Conservation (phyloP, 176 grass and related monocot genomes). For the Oryza rufipogon region DNA sequence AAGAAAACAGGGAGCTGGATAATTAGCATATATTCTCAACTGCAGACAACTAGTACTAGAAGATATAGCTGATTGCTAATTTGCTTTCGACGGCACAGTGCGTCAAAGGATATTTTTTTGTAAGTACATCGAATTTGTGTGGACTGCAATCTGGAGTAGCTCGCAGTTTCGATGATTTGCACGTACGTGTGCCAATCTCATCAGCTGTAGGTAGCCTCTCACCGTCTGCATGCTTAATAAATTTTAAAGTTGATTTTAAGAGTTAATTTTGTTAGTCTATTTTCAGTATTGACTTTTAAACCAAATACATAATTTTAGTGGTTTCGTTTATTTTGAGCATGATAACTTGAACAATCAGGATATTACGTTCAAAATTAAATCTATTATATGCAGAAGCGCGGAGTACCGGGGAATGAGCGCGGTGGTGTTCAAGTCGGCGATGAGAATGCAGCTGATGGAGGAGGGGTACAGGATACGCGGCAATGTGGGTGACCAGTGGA, state of each 20-base stretch:
- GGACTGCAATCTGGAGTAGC: neutral
- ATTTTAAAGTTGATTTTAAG: too few relatives aligned
- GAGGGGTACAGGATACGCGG: slow-evolving; percentile 69
- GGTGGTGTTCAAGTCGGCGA: slow-evolving; percentile 64
- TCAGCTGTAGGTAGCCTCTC: too few relatives aligned
- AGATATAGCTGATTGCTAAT: neutral
- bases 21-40: neutral
- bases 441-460: slow-evolving; percentile 46
- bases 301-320: too few relatives aligned
- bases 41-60: neutral
- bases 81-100: neutral
- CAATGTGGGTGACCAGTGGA: slow-evolving; percentile 93
- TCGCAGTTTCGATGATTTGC: neutral
- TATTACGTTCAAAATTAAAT: too few relatives aligned
- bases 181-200: too few relatives aligned
- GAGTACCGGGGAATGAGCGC: slow-evolving; percentile 49
- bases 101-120: neutral
- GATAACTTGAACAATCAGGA: too few relatives aligned
- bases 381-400: slow-evolving; percentile 32
- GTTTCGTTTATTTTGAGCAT: too few relatives aligned
- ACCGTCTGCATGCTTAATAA: too few relatives aligned
- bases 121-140: neutral
- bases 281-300: too few relatives aligned
- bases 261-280: too few relatives aligned
- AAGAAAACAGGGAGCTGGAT: neutral